Percentiles rank a stretch among this genome's conserved stretches.
Evolutionary conservation across 495 filamentous ascomycete species (phyloP).

Genomic region (Talaromyces wortmannii): DNA sequence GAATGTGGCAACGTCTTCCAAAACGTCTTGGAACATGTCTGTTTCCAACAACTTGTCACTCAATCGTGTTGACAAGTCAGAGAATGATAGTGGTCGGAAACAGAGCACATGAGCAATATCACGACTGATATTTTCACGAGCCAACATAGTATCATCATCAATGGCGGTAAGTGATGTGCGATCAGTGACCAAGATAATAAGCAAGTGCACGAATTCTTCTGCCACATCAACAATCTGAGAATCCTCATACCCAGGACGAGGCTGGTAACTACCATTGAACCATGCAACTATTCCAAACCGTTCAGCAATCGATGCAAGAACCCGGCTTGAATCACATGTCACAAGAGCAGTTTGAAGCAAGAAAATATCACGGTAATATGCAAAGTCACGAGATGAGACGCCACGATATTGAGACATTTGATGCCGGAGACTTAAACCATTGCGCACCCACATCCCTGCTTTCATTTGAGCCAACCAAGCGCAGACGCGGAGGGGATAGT

Average conservation of each 20-base stretch:
- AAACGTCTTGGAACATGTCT: constrained; percentile 78
- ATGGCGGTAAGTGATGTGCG: constrained; percentile 69
- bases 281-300: constrained; percentile 86
- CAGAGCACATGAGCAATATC: constrained; percentile 92
- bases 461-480: constrained; percentile 98
- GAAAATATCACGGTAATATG: constrained; percentile 92
- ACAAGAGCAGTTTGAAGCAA: constrained; percentile 87
- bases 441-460: constrained; percentile 96
- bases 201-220: constrained; percentile 90
- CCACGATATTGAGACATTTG: constrained; percentile 90
- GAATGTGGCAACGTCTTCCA: constrained; percentile 87
- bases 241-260: constrained; percentile 68
- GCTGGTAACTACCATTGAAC: constrained; percentile 74
- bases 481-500: constrained; percentile 87
- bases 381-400: constrained; percentile 79
- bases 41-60: constrained; percentile 47
- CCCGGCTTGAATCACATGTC: constrained; percentile 72
- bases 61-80: constrained; percentile 73
- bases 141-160: constrained; percentile 58
- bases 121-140: constrained; percentile 66
- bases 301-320: constrained; percentile 86
- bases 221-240: constrained; percentile 81
- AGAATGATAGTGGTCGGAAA: constrained; percentile 92
- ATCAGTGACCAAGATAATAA: constrained; percentile 87
- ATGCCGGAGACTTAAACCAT: constrained; percentile 90